Percentiles rank a stretch among this genome's conserved stretches.
phyloP scores from a whole-genome alignment of 1,284 basidiomycete species.

The Pseudozyma sp. region DNA sequence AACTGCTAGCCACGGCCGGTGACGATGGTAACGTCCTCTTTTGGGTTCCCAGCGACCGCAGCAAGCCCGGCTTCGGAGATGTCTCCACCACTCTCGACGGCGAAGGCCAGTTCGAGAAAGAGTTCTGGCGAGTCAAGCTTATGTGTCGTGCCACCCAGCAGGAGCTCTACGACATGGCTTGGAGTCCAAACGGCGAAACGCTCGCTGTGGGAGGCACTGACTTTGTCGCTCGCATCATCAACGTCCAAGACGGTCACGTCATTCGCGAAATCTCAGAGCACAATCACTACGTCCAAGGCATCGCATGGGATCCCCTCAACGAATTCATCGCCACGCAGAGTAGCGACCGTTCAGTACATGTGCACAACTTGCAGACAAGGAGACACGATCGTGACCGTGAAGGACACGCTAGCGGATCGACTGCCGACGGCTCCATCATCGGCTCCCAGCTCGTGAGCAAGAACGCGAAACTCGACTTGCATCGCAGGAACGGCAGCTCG shows the following conservation, averaged over 20 bases:
- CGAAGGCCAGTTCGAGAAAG: slow-evolving; percentile 88
- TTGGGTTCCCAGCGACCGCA: slow-evolving; percentile 85
- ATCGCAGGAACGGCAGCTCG: slow-evolving; percentile 53
- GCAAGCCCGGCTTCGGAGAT: slow-evolving; percentile 72
- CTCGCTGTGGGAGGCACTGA: slow-evolving; percentile 95
- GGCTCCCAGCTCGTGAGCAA: slow-evolving; percentile 54
- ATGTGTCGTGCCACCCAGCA: slow-evolving; percentile 76
- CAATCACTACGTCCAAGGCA: slow-evolving; percentile 67
- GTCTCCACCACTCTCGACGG: slow-evolving; percentile 75
- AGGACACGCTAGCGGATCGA: slow-evolving; percentile 7
- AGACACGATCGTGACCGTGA: slow-evolving; percentile 31
- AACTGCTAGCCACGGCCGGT: slow-evolving; percentile 71
- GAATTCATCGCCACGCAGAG: slow-evolving; percentile 66
- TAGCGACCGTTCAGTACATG: slow-evolving; percentile 65
- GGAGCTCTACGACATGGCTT: slow-evolving; percentile 96
- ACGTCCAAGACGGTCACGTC: slow-evolving; percentile 75
- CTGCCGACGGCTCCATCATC: slow-evolving; percentile 20
- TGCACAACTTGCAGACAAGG: slow-evolving; percentile 48
- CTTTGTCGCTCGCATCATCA: slow-evolving; percentile 89
- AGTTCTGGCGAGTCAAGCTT: slow-evolving; percentile 91
- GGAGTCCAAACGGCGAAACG: slow-evolving; percentile 94
- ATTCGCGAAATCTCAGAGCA: slow-evolving; percentile 67
- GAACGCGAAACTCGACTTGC: slow-evolving; percentile 57
- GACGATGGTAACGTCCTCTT: slow-evolving; percentile 94
- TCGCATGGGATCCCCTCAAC: slow-evolving; percentile 67